Evolutionary conservation across 495 filamentous ascomycete species (phyloP).

Genomic region (Staphylotrichum tortipilum): DNA sequence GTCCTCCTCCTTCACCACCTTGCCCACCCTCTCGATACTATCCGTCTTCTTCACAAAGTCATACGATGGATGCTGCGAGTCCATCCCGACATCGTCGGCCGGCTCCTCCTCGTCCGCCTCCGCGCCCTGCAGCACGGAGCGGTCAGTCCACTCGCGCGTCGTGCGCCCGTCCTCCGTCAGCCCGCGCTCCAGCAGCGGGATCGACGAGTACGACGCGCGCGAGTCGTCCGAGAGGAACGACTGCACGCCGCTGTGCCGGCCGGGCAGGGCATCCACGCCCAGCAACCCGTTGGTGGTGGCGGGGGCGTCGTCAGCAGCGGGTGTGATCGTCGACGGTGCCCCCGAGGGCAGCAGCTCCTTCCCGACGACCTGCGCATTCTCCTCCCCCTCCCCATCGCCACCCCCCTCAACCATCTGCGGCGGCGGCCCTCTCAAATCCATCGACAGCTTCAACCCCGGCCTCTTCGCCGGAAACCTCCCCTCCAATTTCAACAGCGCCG

Average conservation of each 20-base stretch:
- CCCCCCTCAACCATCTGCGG: conserved; percentile 7
- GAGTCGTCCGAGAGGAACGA: conserved; percentile 45
- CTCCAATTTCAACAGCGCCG: conserved; percentile 85
- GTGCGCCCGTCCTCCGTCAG: conserved; percentile 48
- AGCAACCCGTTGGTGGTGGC: conserved; percentile 22
- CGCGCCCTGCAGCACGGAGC: conserved; percentile 35
- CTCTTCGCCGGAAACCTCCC: conserved; percentile 61
- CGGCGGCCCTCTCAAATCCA: conserved; percentile 22
- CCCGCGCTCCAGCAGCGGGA: conserved; percentile 66
- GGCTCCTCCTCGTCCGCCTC: conserved; percentile 19
- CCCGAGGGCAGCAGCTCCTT: conserved; percentile 17
- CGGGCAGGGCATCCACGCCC: conserved; percentile 8
- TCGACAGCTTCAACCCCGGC: conserved; percentile 29
- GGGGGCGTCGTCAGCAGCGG: too few species aligned
- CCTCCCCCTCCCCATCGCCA: conserved; percentile 28
- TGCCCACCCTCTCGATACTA: conserved; percentile 33
- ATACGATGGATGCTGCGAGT: conserved; percentile 34
- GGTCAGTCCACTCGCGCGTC: conserved; percentile 38
- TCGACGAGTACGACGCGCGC: conserved; percentile 60
- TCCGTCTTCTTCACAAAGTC: conserved; percentile 42
- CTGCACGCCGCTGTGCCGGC: conserved; percentile 18
- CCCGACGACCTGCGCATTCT: conserved; percentile 38
- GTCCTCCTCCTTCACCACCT: conserved; percentile 26
- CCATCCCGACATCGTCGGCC: too few species aligned
- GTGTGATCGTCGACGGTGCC: conserved; percentile 14